Base-by-base conservation (phyloP, 805 yeast genomes). In the Candida vaughaniae region DNA sequence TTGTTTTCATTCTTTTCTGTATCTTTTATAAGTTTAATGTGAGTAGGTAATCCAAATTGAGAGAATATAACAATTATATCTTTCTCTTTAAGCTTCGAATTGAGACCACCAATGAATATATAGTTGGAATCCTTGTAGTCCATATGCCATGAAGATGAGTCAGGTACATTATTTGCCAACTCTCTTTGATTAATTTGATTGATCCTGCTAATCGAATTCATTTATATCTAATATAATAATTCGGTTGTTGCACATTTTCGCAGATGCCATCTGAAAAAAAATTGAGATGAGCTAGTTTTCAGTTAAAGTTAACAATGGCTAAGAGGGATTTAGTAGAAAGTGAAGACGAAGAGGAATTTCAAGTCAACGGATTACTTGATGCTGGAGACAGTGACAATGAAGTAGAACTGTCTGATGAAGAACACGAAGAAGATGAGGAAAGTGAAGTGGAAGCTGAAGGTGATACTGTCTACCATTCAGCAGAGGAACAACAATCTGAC, bases 31-130 rank as follows among this genome's bases (percentile, higher is more conserved):
- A 90, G 63, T 35, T 81, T 77, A 23, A 91, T 55, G 48, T 84
- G 85, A 0, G 84, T 82, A 0, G 96, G 96, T 14, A 80, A 73
- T 0, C 98, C 98, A 58, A 76, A 91, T 53, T 91, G 97, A 2
- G 95, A 84, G 55, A 91, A 91, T 22, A 90, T 76, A 0, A 79
- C 73, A 5, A 89, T 51, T 0, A 91, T 58, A 54, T 91, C 97
- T 32, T 80, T 78, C 53, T 88, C 96, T 6, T 77, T 78, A 18
- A 88, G 56, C 22, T 77, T 76, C 11, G 52, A 60, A 7, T 88
- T 81, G 8, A 91, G 56, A 3, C 82, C 78, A 1, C 95, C 91
- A n/a, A 91, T 78, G 51, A 69, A 85, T 1, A 90, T 68, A 53
- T 81, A 88, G 1, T 91, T 80, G 0, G 91, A 75, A 45, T 88